Base-by-base conservation (phyloP, 106 monocot genomes). In the Dendrobium nobile region DNA sequence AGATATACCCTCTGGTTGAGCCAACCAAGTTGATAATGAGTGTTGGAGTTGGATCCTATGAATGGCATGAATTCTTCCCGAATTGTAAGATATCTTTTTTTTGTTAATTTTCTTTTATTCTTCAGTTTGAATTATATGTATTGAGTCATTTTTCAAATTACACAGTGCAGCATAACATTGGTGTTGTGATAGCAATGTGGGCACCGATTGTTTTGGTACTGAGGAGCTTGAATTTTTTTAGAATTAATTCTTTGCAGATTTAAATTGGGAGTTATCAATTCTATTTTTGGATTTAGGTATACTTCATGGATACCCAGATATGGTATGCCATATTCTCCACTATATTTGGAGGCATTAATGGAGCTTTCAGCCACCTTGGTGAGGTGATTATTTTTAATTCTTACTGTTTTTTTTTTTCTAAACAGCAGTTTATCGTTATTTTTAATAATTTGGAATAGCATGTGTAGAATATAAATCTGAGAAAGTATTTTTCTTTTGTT, bases 241-340 rank as follows among this genome's bases (percentile, higher is more conserved):
- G 37, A 40, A 70, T 8, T 24, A 37, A 28, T 59, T 44, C 65
- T 51, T 64, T 55, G 7, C 16, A 1, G 0, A 16, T 72, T 24
- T 77, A 43, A 79, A 22, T 81, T 10, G 44, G 7, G 8, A 45
- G 37, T 48, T 51, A 72, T 59, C 37, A 77, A 56, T 2, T 79
- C 2, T 26, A 67, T 68, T 61, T 78, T 82, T 47, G 24, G 27
- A 42, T 84, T 27, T 54, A 97, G 97, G 97, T 98, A 48, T 98
- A 98, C 85, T 98, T 98, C 81, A 98, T 98, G 98, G 98, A 98
- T 79, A 77, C 87, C 54, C 98, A 95, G 82, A 98, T 98, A 88
- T 98, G 98, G 98, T 98, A 98, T 88, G 91, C 98, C 33, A 98
- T 98, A 82, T 98, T 92, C 80, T 92, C 91, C 16, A 98, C 98